A percentile compares a stretch with the other conserved stretches of the same genome.
phyloP scores from a whole-genome alignment of 192 early-diverging fungal genomes.

The Coemansia sp. region DNA sequence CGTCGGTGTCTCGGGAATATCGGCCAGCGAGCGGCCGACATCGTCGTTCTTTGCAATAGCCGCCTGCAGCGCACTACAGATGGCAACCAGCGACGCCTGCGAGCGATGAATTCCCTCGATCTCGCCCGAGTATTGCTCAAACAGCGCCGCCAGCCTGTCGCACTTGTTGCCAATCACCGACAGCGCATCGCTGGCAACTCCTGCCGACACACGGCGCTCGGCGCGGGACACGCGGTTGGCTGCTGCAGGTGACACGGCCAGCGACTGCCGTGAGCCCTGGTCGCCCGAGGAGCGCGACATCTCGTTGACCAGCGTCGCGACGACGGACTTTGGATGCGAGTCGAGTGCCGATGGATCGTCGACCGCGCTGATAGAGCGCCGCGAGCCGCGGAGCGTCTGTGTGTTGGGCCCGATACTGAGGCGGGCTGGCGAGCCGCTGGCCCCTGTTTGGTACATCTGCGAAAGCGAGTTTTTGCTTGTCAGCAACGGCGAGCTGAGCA shows the following conservation, averaged over 20 bases:
- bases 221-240: slow-evolving; percentile 25
- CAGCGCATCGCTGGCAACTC: slow-evolving; percentile 35
- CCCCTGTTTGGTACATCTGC: slow-evolving; percentile 12
- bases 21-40: background rate
- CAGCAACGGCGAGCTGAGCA: slow-evolving; percentile 20
- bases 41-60: background rate
- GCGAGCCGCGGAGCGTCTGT: slow-evolving; percentile 12
- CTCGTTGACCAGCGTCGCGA: slow-evolving; percentile 48
- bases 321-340: slow-evolving; percentile 37
- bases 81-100: slow-evolving; percentile 26
- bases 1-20: background rate
- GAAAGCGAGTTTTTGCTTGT: slow-evolving; percentile 24
- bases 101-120: slow-evolving; percentile 18
- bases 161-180: slow-evolving; percentile 42
- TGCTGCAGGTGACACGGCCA: slow-evolving; percentile 7
- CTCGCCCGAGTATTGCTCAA: slow-evolving; percentile 34
- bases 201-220: slow-evolving; percentile 41
- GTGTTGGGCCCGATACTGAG: slow-evolving; percentile 26
- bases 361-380: slow-evolving; percentile 38
- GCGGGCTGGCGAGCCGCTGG: slow-evolving; percentile 11
- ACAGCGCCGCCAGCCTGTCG: slow-evolving; percentile 33
- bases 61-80: slow-evolving; percentile 25
- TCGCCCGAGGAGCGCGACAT: slow-evolving; percentile 9
- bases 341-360: slow-evolving; percentile 21
- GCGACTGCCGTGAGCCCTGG: slow-evolving; percentile 12